phyloP scores from a whole-genome alignment of 2,329 filamentous ascomycete species.

The Phoma sp. region DNA sequence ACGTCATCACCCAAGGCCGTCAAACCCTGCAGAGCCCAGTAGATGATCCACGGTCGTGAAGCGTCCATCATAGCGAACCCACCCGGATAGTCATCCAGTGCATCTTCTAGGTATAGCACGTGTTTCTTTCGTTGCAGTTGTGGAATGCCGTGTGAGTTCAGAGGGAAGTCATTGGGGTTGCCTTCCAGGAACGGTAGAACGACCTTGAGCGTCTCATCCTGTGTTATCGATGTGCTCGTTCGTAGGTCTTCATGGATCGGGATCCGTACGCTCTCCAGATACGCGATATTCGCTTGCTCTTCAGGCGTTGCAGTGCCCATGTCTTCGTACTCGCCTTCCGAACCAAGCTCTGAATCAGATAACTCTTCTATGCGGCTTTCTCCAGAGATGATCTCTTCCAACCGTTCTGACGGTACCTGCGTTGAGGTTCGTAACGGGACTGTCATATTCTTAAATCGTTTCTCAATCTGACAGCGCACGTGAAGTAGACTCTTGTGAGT shows the following conservation, averaged over 20 bases:
- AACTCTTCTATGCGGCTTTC: conserved; percentile 46
- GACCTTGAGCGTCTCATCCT: conserved; percentile 72
- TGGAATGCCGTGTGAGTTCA: conserved; percentile 78
- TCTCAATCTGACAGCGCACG: conserved; percentile 8
- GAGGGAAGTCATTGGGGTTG: conserved; percentile 59
- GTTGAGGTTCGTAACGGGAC: conserved; percentile 28
- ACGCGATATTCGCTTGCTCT: conserved; percentile 40
- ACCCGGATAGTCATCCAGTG: conserved; percentile 68
- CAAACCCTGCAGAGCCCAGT: conserved; percentile 85
- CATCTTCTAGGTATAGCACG: conserved; percentile 66
- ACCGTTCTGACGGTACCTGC: conserved; percentile 31
- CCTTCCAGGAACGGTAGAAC: conserved; percentile 72
- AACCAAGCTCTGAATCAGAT: conserved; percentile 34
- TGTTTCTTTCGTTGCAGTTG: conserved; percentile 71
- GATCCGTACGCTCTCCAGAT: conserved; percentile 49
- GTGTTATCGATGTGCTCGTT: conserved; percentile 72
- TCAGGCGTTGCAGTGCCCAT: conserved; percentile 39
- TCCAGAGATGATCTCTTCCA: conserved; percentile 37
- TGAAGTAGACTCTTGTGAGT: conserved; percentile 26
- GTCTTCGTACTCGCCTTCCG: conserved; percentile 46
- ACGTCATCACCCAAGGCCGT: conserved; percentile 78
- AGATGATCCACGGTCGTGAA: conserved; percentile 90
- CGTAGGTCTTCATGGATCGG: conserved; percentile 69
- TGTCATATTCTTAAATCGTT: conserved; percentile 34
- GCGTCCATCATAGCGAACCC: conserved; percentile 80